A percentile compares a stretch with the other conserved stretches of the same genome.
Evolutionary conservation across 2,329 filamentous ascomycete genomes (phyloP).

Genomic region (Pseudogymnoascus sp.): DNA sequence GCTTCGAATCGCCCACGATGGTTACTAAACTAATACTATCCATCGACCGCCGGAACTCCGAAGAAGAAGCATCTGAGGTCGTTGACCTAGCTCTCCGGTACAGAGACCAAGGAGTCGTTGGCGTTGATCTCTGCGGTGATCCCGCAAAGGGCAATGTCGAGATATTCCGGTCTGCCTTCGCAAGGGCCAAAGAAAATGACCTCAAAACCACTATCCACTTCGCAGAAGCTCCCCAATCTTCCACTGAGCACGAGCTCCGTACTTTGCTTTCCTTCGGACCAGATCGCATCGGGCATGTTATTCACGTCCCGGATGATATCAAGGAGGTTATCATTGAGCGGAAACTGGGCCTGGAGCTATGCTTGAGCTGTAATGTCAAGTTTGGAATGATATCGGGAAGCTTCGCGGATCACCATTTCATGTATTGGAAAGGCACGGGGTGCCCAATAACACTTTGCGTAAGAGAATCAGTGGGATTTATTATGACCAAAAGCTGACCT

Average conservation of each 20-base stretch:
- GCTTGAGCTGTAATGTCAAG: slow-evolving; percentile 74
- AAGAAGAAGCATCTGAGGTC: slow-evolving; percentile 53
- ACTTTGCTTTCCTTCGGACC: slow-evolving; percentile 61
- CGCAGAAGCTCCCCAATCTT: slow-evolving; percentile 58
- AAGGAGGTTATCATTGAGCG: slow-evolving; percentile 47
- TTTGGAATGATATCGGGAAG: slow-evolving; percentile 64
- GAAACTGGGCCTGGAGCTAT: slow-evolving; percentile 65
- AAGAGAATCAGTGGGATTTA: slow-evolving; percentile 33
- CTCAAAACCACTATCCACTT: slow-evolving; percentile 71
- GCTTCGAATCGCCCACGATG: slow-evolving; percentile 42
- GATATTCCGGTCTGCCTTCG: slow-evolving; percentile 54
- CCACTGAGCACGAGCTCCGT: slow-evolving; percentile 52
- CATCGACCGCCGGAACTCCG: slow-evolving; percentile 59
- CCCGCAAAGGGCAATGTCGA: slow-evolving; percentile 56
- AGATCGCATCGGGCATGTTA: slow-evolving; percentile 69
- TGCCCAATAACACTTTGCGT: slow-evolving; percentile 63
- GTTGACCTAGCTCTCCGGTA: slow-evolving; percentile 57
- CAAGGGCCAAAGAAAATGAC: slow-evolving; percentile 45
- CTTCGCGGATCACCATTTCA: slow-evolving; percentile 67
- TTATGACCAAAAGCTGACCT: background rate
- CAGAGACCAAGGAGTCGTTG: slow-evolving; percentile 53
- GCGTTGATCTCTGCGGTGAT: slow-evolving; percentile 73
- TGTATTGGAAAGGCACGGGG: slow-evolving; percentile 57
- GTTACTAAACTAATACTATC: slow-evolving; percentile 64
- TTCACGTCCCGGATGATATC: slow-evolving; percentile 60